Evolutionary conservation across 805 yeast species (phyloP).

Genomic region (Yamadazyma sp.): DNA sequence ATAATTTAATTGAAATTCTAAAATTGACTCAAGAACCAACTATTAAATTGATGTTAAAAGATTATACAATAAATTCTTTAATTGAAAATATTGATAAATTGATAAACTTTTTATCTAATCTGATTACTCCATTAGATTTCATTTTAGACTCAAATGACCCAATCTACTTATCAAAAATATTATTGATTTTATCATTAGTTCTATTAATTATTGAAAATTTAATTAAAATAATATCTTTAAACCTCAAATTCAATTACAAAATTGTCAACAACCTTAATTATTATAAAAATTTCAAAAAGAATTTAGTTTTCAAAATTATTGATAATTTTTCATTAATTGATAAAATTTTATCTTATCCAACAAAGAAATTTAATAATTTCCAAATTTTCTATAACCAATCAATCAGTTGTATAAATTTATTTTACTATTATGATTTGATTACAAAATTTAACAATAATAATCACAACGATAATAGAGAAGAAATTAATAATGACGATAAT

Average conservation of each 20-base stretch:
- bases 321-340: slow-evolving; percentile 26
- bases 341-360: slow-evolving; percentile 16
- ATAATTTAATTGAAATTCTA: slow-evolving; percentile 23
- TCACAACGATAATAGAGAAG: slow-evolving; percentile 11
- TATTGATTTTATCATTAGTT: slow-evolving; percentile 24
- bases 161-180: slow-evolving; percentile 22
- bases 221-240: slow-evolving; percentile 17
- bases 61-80: slow-evolving; percentile 26
- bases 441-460: slow-evolving; percentile 20
- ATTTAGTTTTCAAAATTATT: slow-evolving; percentile 24
- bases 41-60: slow-evolving; percentile 22
- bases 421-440: slow-evolving; percentile 27
- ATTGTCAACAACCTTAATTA: slow-evolving; percentile 48
- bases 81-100: slow-evolving; percentile 20
- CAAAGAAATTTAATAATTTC: slow-evolving; percentile 17
- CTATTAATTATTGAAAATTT: slow-evolving; percentile 27
- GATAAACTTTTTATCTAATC: slow-evolving; percentile 20
- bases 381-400: slow-evolving; percentile 31
- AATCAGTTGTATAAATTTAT: slow-evolving; percentile 25
- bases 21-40: slow-evolving; percentile 25
- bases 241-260: slow-evolving; percentile 39
- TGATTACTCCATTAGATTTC: slow-evolving; percentile 16
- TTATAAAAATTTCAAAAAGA: slow-evolving; percentile 35
- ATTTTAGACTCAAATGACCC: slow-evolving; percentile 25
- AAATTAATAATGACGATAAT: slow-evolving; percentile 11